Conservation (phyloP, 108 stramenopile species). For the Nitzschia palea region DNA sequence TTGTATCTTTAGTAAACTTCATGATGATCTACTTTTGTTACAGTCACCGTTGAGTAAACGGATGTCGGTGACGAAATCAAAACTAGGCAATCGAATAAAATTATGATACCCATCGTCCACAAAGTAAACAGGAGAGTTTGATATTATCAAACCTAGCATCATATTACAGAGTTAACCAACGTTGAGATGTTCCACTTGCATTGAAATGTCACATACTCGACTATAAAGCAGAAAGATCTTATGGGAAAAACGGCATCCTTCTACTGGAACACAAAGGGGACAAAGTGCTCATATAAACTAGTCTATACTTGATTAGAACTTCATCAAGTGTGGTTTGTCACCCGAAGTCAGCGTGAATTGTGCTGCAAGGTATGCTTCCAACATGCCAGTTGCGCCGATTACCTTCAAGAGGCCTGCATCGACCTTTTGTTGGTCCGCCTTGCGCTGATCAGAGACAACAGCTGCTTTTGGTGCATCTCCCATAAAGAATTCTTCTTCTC, state of each 20-base stretch:
- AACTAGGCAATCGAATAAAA: no score
- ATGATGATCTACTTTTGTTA: no score
- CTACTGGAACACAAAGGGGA: background rate
- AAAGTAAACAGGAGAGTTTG: no score
- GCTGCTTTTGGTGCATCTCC: slow-evolving; percentile 85
- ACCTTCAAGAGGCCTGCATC: slow-evolving; percentile 85
- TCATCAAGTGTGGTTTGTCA: slow-evolving; percentile 97
- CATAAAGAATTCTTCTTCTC: slow-evolving; percentile 89
- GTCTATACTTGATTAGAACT: slow-evolving; percentile 76
- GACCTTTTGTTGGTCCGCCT: slow-evolving; percentile 94
- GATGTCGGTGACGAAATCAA: no score
- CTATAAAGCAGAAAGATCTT: no score
- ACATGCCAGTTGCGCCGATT: slow-evolving; percentile 72
- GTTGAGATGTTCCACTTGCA: no score
- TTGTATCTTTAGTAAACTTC: slow-evolving; percentile 10
- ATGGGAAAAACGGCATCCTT: no score
- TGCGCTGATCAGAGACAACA: slow-evolving; percentile 88
- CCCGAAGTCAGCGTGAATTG: slow-evolving; percentile 88
- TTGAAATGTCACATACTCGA: no score
- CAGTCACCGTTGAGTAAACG: no score
- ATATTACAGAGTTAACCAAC: no score
- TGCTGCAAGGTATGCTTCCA: slow-evolving; percentile 94
- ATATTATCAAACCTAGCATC: no score
- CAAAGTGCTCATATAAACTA: slow-evolving; percentile 1
- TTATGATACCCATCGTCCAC: no score